Evolutionary conservation across 805 yeast species (phyloP), one percentile per base, ranked within the genome.

Genomic region (Yarrowia sp.): DNA sequence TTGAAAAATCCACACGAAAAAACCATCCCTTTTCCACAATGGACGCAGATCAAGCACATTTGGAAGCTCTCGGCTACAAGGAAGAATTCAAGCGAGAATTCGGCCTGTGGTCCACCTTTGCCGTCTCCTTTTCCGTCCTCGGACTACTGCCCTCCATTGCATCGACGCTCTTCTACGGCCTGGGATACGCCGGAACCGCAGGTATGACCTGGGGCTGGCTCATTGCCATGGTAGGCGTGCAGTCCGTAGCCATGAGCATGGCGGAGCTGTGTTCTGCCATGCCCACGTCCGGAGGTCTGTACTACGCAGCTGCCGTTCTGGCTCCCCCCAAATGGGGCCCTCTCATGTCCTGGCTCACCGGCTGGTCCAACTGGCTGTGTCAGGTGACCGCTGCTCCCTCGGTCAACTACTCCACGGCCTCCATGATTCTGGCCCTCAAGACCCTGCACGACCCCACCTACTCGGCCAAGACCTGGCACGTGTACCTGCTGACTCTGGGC

Each of bases 131-230:
- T 73, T 82, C 88, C 9, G 86, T 87, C 61, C 80, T 87, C 76
- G 90, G 90, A n/a, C 79, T 87, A 56, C 79, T 87, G 66, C 90
- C 90, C 9, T 86, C 90, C 3, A 84, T 87, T 70, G 88, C 89
- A 6, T 82, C 89, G 15, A 84, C 87, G 19, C 78, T 87, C 53
- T 81, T 81, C 75, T 87, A 86, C 73, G 87, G 86, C 61, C 81
- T 85, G 72, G 83, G 86, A 66, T 88, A 87, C 60, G 80, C 86
- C 9, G 91, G 91, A 36, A 83, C 84, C 30, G 84, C 87, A 3
- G 90, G 90, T 20, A 73, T 87, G 56, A 85, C 89, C 6, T 87
- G 90, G 91, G 83, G 82, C n/a, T 81, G 82, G 79, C 72, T 87
- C 24, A 76, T 86, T 17, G 88, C 87, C 44, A 80, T 85, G 78